Percentiles rank a stretch among this genome's conserved stretches.
Evolutionary conservation across 495 filamentous ascomycete species (phyloP).

Genomic region (Oidiodendron maius): DNA sequence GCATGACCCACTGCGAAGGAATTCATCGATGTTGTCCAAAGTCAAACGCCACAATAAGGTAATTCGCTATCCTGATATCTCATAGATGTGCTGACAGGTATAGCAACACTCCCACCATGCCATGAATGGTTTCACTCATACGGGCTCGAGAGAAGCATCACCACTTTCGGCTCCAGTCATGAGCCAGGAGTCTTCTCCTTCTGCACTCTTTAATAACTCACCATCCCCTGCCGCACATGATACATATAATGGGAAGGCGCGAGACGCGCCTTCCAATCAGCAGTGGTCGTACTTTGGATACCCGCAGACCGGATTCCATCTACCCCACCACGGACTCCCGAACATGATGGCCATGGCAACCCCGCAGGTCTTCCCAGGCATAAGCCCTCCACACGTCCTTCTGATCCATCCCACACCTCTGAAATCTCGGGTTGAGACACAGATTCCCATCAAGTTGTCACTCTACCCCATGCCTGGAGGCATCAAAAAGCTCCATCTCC

Average conservation of each 20-base stretch:
- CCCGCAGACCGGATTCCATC: slow-evolving; percentile 9
- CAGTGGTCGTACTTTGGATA: slow-evolving; percentile 17
- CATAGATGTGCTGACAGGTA: slow-evolving; percentile 2
- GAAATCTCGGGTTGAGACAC: slow-evolving; percentile 93
- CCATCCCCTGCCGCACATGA: slow-evolving; percentile 45
- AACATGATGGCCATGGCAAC: slow-evolving; percentile 10
- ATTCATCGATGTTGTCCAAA: slow-evolving; percentile 14
- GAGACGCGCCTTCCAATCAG: slow-evolving; percentile 11
- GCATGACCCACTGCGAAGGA: slow-evolving; percentile 15
- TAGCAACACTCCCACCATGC: slow-evolving; percentile 33
- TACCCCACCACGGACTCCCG: background rate
- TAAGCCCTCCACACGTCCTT: slow-evolving; percentile 27
- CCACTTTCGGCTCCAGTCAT: slow-evolving; percentile 36
- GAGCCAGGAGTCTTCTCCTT: slow-evolving; percentile 38
- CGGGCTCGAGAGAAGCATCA: slow-evolving; percentile 42
- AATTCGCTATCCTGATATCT: slow-evolving; percentile 9
- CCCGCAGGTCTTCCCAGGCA: slow-evolving; percentile 4
- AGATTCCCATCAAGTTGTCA: slow-evolving; percentile 76
- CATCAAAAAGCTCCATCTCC: slow-evolving; percentile 75
- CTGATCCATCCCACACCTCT: slow-evolving; percentile 59
- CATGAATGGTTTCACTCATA: slow-evolving; percentile 31
- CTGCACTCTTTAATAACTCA: slow-evolving; percentile 44
- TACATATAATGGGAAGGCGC: slow-evolving; percentile 31
- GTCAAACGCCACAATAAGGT: slow-evolving; percentile 25
- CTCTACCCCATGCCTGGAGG: slow-evolving; percentile 65